Conservation (phyloP, 768 basidiomycete species). For the Lactarius indigo region DNA sequence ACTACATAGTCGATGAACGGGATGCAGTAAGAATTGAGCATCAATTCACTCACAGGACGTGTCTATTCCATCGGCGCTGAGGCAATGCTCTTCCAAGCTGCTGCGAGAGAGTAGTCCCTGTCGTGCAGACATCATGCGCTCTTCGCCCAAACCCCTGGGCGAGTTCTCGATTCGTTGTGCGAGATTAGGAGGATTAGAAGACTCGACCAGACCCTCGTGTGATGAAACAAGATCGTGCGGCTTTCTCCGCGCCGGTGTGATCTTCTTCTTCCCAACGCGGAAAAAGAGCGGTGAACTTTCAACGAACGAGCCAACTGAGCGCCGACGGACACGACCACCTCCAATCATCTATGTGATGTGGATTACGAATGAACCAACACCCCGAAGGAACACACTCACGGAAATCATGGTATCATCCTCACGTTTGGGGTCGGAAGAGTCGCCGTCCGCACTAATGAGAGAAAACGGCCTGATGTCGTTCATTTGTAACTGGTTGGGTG, state of each 20-base stretch:
- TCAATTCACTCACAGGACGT: conserved; percentile 44
- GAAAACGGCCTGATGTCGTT: conserved; percentile 65
- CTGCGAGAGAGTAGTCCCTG: conserved; percentile 60
- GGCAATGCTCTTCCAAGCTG: conserved; percentile 62
- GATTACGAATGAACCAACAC: conserved; percentile 4
- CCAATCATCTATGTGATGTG: conserved; percentile 60
- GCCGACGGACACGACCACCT: conserved; percentile 68
- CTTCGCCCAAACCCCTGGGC: conserved; percentile 61
- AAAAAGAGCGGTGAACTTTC: conserved; percentile 64
- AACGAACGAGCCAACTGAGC: conserved; percentile 61
- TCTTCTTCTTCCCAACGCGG: conserved; percentile 61
- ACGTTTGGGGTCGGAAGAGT: conserved; percentile 45
- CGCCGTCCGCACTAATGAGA: conserved; percentile 46
- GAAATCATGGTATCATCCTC: conserved; percentile 84
- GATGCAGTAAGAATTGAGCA: not conserved
- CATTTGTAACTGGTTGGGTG: conserved; percentile 39
- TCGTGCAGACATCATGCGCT: conserved; percentile 63
- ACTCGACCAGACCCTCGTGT: conserved; percentile 36
- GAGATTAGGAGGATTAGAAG: conserved; percentile 43
- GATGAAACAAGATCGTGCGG: conserved; percentile 24
- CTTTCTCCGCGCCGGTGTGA: conserved; percentile 26
- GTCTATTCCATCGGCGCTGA: conserved; percentile 68
- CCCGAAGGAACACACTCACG: conserved; percentile 39
- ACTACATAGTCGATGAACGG: conserved; percentile 28
- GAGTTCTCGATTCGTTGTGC: conserved; percentile 53